Percentiles rank a stretch among this genome's conserved stretches.
phyloP scores from a whole-genome alignment of 768 basidiomycete genomes.

The Tylopilus sp. region DNA sequence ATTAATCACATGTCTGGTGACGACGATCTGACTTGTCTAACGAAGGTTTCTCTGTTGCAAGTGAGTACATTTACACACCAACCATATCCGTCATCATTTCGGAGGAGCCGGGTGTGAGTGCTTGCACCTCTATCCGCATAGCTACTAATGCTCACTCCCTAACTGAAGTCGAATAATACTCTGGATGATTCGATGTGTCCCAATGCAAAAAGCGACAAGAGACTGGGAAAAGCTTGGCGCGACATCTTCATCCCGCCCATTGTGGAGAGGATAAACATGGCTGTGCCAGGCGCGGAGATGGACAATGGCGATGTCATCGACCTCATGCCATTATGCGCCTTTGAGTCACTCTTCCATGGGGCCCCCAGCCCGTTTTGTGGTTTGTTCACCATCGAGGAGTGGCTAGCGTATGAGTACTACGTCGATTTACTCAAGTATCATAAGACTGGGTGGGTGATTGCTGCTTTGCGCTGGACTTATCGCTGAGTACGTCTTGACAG shows the following conservation, averaged over 20 bases:
- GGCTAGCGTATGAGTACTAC: conserved; percentile 62
- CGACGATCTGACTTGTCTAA: background rate
- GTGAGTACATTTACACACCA: conserved; percentile 42
- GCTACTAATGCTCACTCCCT: background rate
- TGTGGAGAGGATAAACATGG: conserved; percentile 53
- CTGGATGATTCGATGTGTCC: conserved; percentile 67
- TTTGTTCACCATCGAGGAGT: conserved; percentile 66
- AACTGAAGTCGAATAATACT: conserved; percentile 58
- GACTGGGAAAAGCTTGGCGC: conserved; percentile 52
- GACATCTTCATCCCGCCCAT: conserved; percentile 52
- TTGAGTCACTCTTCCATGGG: conserved; percentile 63
- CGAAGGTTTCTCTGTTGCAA: conserved; percentile 60
- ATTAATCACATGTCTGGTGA: background rate
- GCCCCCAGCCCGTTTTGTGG: conserved; percentile 63
- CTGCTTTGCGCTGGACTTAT: background rate
- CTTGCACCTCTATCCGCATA: background rate
- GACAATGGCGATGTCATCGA: conserved; percentile 48
- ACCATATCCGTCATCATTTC: conserved; percentile 51
- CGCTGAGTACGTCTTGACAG: conserved; percentile 32
- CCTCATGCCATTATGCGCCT: conserved; percentile 74
- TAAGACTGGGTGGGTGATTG: conserved; percentile 54
- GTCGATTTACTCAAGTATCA: conserved; percentile 80
- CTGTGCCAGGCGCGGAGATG: conserved; percentile 62
- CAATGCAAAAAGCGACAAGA: conserved; percentile 43
- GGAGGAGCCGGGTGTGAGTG: conserved; percentile 43